Conservation (phyloP, 2,329 filamentous ascomycete genomes). For the Phialophora macrospora region DNA sequence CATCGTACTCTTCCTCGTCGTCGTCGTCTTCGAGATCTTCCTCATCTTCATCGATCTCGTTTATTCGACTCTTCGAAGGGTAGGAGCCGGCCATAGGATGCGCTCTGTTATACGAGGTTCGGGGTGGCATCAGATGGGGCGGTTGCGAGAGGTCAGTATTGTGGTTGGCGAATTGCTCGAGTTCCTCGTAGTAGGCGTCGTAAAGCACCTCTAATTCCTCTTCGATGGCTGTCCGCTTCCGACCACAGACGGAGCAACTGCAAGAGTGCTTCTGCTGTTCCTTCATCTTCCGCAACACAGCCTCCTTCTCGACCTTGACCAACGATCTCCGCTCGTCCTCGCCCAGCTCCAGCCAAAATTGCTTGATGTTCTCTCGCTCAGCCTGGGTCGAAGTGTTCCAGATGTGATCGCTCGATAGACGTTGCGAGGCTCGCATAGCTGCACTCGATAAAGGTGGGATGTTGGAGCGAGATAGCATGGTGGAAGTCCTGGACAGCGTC, state of each 20-base stretch:
- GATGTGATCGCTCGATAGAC: conserved; percentile 77
- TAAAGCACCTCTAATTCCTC: conserved; percentile 97
- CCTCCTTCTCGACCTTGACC: conserved; percentile 98
- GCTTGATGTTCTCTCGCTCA: conserved; percentile 95
- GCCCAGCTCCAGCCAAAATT: conserved; percentile 93
- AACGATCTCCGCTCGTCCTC: conserved; percentile 94
- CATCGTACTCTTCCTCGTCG: conserved; percentile 53
- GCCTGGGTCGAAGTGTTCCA: conserved; percentile 96
- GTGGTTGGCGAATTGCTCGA: conserved; percentile 94
- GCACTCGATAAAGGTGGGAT: conserved; percentile 52
- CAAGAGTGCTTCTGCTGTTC: conserved; percentile 99
- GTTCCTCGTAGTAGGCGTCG: conserved; percentile 96
- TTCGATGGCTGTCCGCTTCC: conserved; percentile 95
- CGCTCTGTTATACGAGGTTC: conserved; percentile 49
- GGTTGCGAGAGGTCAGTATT: conserved; percentile 66
- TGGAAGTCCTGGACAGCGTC: conserved; percentile 34
- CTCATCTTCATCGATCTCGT: conserved; percentile 60
- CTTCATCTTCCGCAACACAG: conserved; percentile 98
- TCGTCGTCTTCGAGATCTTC: conserved; percentile 61
- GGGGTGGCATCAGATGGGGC: conserved; percentile 70
- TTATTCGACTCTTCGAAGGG: conserved; percentile 71
- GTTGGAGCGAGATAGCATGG: conserved; percentile 48
- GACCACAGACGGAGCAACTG: conserved; percentile 94
- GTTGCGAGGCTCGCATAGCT: conserved; percentile 49
- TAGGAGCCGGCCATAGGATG: conserved; percentile 54